Conservation (phyloP, 2,329 filamentous ascomycete species). For the Verticillium nubilum region DNA sequence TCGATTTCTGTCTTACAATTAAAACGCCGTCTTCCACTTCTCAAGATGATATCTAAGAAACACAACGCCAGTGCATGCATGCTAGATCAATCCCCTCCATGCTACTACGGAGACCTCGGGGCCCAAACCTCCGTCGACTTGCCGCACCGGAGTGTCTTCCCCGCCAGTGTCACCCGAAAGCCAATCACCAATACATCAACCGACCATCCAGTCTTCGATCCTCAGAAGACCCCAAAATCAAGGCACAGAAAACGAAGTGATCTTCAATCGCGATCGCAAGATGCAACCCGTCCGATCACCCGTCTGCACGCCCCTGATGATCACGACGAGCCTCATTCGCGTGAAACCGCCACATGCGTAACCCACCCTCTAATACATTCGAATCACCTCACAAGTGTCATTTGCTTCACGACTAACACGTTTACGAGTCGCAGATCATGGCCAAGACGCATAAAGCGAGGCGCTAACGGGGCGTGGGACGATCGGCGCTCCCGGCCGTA, state of each 20-base stretch:
- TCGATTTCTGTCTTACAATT: too few relatives aligned
- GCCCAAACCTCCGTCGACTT: not conserved
- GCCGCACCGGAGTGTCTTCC: too few relatives aligned
- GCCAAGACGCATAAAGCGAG: not conserved
- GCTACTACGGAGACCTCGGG: not conserved
- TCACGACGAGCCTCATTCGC: not conserved
- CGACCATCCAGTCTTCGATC: not conserved
- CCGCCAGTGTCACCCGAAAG: too few relatives aligned
- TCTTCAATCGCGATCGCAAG: not conserved
- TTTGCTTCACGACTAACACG: too few relatives aligned
- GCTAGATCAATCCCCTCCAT: not conserved
- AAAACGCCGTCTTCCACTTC: not conserved
- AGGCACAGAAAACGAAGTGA: not conserved
- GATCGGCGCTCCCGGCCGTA: not conserved
- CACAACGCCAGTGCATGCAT: not conserved
- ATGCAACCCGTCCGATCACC: not conserved
- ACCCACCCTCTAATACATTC: too few relatives aligned
- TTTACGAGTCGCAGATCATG: not conserved
- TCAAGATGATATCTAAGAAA: not conserved
- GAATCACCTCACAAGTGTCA: too few relatives aligned
- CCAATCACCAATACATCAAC: not conserved
- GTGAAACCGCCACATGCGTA: not conserved
- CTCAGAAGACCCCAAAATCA: not conserved
- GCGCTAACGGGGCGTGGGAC: not conserved
- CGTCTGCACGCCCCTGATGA: conserved; percentile 1